These are phyloP conservation scores for Fusarium piperis DNA, from an alignment of 2,329 filamentous ascomycete genomes.

Conservation along the genomic window DNA sequence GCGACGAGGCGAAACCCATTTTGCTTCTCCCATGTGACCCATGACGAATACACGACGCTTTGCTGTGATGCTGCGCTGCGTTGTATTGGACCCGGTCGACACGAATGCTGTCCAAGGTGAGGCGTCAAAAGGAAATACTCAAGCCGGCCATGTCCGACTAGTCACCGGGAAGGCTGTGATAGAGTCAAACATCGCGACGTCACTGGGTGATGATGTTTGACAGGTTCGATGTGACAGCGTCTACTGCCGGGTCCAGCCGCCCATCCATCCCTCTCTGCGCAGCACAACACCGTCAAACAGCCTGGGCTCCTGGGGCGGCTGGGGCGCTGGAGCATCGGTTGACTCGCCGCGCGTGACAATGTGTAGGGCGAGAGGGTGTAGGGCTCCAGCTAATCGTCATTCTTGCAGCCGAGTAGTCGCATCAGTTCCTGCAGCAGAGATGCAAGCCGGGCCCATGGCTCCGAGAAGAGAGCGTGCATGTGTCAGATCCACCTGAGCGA, in stretches of 20 bases:
- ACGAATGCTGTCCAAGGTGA: constrained; percentile 8
- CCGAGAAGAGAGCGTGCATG: constrained; percentile 22
- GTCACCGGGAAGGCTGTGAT: constrained; percentile 14
- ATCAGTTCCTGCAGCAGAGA: constrained; percentile 38
- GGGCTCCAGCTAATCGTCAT: constrained; percentile 32
- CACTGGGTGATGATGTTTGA: constrained; percentile 28
- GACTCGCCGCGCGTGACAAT: constrained; percentile 28
- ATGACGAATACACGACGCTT: constrained; percentile 20
- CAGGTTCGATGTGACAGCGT: constrained; percentile 11
- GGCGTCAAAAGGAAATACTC: constrained; percentile 24
- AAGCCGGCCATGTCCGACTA: constrained; percentile 22
- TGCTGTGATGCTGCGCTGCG: neutral
- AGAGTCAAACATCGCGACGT: constrained; percentile 24
- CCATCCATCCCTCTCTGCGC: constrained; percentile 15
- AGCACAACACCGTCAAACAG: constrained; percentile 4
- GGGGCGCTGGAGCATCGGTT: constrained; percentile 9
- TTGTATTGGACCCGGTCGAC: neutral
- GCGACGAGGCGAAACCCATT: constrained; percentile 15
- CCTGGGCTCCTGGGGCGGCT: constrained; percentile 3
- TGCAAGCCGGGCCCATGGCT: constrained; percentile 23
- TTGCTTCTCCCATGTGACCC: constrained; percentile 20
- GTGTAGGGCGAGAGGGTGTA: constrained; percentile 26
- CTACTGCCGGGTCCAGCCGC: constrained; percentile 24
- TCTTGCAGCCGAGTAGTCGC: constrained; percentile 17
- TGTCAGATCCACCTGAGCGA: constrained; percentile 35